phyloP scores from a whole-genome alignment of 208 protist species.

The Leishmania aethiopica region DNA sequence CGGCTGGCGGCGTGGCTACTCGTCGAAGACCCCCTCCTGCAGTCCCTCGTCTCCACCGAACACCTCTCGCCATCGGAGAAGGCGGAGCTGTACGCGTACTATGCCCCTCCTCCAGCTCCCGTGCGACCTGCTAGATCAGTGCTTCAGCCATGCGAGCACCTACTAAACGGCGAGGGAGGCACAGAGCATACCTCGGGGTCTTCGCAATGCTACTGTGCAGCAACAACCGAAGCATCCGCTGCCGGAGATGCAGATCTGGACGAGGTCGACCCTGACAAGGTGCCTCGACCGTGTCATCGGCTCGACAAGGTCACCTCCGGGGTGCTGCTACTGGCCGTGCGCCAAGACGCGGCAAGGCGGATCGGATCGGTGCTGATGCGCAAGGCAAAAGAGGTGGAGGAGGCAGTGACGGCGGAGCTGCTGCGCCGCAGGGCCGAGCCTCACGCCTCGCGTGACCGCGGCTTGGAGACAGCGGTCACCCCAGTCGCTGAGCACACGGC shows the following conservation, averaged over 20 bases:
- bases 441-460: neutral
- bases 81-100: conserved; percentile 68
- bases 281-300: conserved; percentile 77
- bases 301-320: conserved; percentile 92
- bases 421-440: neutral
- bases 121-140: neutral
- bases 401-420: conserved; percentile 29
- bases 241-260: conserved; percentile 9
- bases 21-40: conserved; percentile 59
- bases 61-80: conserved; percentile 47
- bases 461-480: neutral
- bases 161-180: neutral
- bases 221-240: neutral
- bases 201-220: neutral
- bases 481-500: neutral
- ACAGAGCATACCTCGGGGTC: neutral
- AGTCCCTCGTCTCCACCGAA: conserved; percentile 67
- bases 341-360: conserved; percentile 44
- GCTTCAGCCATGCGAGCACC: neutral
- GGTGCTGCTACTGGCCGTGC: conserved; percentile 72
- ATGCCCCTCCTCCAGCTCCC: conserved; percentile 14
- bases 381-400: conserved; percentile 70
- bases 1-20: conserved; percentile 72
- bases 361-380: conserved; percentile 59
- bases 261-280: conserved; percentile 46